Evolutionary conservation across 176 grass and related monocot genomes (phyloP).

Genomic region (Miscanthus lutarioriparius): DNA sequence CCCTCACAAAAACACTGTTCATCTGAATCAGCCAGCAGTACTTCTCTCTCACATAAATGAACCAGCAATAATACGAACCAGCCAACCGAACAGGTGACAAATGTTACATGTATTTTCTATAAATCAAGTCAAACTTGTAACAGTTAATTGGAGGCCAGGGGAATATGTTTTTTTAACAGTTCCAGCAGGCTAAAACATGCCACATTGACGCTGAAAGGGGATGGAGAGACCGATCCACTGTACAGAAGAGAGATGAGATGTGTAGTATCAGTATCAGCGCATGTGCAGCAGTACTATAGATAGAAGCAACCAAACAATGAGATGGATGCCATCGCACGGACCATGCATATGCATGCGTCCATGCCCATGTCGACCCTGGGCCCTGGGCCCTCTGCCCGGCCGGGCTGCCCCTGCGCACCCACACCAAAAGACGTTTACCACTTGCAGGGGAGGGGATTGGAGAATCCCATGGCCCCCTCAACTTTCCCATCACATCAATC

Average conservation of each 20-base stretch:
- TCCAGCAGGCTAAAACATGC: not conserved
- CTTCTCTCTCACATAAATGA: too few relatives aligned
- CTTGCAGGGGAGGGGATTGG: not conserved
- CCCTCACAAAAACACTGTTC: too few relatives aligned
- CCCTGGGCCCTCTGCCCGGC: not conserved
- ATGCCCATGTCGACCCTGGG: not conserved
- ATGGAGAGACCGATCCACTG: not conserved
- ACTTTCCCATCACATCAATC: conserved; percentile 46
- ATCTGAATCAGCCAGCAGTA: too few relatives aligned
- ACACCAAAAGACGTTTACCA: conserved; percentile 29
- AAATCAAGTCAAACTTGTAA: too few relatives aligned
- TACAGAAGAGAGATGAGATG: not conserved
- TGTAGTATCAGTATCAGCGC: not conserved
- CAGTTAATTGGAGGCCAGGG: too few relatives aligned
- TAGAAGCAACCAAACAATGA: conserved; percentile 15
- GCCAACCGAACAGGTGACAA: too few relatives aligned
- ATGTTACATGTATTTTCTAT: too few relatives aligned
- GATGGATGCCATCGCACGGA: conserved; percentile 2
- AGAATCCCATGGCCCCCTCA: conserved; percentile 29
- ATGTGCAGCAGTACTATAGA: conserved; percentile 7
- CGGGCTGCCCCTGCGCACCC: not conserved
- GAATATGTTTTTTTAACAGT: not conserved
- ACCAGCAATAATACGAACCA: too few relatives aligned
- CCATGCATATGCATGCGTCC: not conserved
- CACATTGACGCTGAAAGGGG: not conserved